Conservation (phyloP, 176 grass and related monocot species). For the Poa pratensis region DNA sequence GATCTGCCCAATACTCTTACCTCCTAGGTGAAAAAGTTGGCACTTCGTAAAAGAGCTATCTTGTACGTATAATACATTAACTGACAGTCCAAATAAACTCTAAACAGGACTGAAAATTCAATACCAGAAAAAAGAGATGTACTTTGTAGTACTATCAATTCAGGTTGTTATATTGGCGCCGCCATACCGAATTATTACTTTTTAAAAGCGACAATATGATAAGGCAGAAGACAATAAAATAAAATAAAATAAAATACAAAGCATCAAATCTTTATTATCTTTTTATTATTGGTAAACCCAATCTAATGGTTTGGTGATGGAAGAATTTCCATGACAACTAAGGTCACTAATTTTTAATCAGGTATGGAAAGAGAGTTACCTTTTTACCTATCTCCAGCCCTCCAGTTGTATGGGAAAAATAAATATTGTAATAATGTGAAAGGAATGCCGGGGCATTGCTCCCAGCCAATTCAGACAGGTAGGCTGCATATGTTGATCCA, state of each 20-base stretch:
- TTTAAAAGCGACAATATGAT: neutral
- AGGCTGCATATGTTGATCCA: slow-evolving; percentile 77
- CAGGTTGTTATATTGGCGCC: neutral
- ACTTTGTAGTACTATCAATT: neutral
- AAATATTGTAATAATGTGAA: slow-evolving; percentile 97
- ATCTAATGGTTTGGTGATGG: neutral
- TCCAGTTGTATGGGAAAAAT: slow-evolving; percentile 85
- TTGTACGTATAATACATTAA: neutral
- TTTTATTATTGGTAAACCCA: neutral
- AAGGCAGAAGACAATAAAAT: neutral
- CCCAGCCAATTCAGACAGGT: slow-evolving; percentile 74
- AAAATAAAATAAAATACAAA: neutral
- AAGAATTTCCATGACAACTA: slow-evolving; percentile 1
- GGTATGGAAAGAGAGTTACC: slow-evolving; percentile 49
- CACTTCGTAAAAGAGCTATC: neutral
- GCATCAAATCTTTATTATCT: neutral
- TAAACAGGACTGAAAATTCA: neutral
- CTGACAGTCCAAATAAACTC: neutral
- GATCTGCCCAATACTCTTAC: neutral
- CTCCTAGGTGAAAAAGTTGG: neutral
- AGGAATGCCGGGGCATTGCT: slow-evolving; percentile 79
- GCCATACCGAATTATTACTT: neutral
- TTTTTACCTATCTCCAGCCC: slow-evolving; percentile 74
- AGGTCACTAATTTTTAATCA: slow-evolving; percentile 22
- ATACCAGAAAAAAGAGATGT: slow-evolving; percentile 1